phyloP scores from a whole-genome alignment of 148 eudicot species.

The Cornus suecica region DNA sequence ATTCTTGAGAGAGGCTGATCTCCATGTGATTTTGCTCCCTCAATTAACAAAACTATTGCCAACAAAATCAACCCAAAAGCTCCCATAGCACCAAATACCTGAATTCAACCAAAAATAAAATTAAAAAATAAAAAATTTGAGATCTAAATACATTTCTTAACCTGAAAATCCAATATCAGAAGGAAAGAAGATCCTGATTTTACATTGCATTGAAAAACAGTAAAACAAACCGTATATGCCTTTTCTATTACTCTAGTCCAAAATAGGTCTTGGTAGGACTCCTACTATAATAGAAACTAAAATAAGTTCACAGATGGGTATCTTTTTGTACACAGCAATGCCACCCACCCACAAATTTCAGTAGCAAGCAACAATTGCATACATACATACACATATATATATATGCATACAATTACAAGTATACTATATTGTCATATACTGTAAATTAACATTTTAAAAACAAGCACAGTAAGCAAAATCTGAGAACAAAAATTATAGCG shows the following conservation, averaged over 20 bases:
- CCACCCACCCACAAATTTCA: neutral
- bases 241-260: neutral
- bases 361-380: neutral
- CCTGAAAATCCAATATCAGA: neutral
- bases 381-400: too few species aligned
- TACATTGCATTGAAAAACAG: neutral
- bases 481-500: neutral
- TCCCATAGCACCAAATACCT: slow-evolving; percentile 23
- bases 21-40: slow-evolving; percentile 44
- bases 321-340: neutral
- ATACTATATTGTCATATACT: too few species aligned
- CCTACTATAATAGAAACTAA: neutral
- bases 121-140: neutral
- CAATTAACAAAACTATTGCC: slow-evolving; percentile 34
- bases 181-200: neutral
- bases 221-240: neutral
- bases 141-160: neutral
- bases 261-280: neutral
- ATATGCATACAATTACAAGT: too few species aligned
- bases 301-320: neutral
- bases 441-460: neutral
- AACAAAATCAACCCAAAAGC: slow-evolving; percentile 23
- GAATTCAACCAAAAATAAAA: slow-evolving; percentile 1
- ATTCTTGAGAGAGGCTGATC: slow-evolving; percentile 78
- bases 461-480: neutral